Base-by-base conservation (phyloP, 257 asterid species). In the Thymus mandschuricus region DNA sequence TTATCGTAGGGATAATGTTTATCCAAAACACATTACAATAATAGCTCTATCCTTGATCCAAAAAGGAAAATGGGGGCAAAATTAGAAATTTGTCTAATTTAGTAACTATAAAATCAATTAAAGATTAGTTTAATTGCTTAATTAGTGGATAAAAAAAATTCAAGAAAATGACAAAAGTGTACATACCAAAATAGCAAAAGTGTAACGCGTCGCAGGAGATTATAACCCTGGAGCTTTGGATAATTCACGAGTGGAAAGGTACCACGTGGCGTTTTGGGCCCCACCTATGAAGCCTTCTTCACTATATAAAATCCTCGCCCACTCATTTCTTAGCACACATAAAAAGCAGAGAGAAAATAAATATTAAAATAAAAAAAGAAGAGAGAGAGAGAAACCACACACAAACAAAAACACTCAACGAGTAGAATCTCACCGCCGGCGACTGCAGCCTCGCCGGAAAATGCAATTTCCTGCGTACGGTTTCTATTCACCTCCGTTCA, bases 391-490 rank as follows among this genome's bases (percentile, higher is more conserved):
- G 64, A 29, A 35, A 52, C 71, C 34, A 55, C 64, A 62, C 52
- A 38, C 55, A 69, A 45, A 51, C 15, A 45, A n/a, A 13, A 58
- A 62, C 67, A 43, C 71, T 43, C 62, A 44, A 58, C 12, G 21
- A 15, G 63, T 62, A 51, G 3, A 1, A 40, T 35, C 69, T 51
- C 30, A 41, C 33, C 75, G 68, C 81, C 86, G 80, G 74, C 66
- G 41, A 57, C 52, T 8, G 9, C 28, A 35, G 9, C 55, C 75
- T 77, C 58, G 85, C 95, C 91, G 91, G 83, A 66, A 78, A 80
- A 83, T 86, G 86, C 71, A 68, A 69, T 31, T 69, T 66, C 87
- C 82, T 87, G 81, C 73, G 0, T 9, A 7, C 11, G 48, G n/a
- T 66, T 71, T 64, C 60, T 70, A 11, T 67, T 59, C 76, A 10